Evolutionary conservation across 441 rosid genomes (phyloP).

Genomic region (Geranium incanum): DNA sequence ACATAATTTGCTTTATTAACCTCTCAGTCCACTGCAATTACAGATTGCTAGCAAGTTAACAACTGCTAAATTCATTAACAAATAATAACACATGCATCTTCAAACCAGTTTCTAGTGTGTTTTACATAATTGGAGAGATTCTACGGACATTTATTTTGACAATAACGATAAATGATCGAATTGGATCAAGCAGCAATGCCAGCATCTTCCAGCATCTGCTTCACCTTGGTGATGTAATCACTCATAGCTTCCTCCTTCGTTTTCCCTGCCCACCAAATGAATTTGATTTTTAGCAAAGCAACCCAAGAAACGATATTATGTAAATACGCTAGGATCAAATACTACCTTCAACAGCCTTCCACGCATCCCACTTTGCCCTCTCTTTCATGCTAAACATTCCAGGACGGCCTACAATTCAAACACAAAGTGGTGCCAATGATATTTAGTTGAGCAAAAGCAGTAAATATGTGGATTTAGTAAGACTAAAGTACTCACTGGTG

Average conservation of each 20-base stretch:
- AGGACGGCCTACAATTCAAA: conserved; percentile 52
- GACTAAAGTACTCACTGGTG: conserved; percentile 41
- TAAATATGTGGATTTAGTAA: background rate
- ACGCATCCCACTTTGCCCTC: conserved; percentile 91
- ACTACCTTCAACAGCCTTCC: conserved; percentile 88
- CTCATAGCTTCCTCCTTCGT: conserved; percentile 72
- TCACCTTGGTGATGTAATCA: conserved; percentile 79
- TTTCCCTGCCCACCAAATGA: conserved; percentile 42
- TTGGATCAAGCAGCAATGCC: background rate
- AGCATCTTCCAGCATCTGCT: conserved; percentile 58
- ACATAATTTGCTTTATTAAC: too few species aligned
- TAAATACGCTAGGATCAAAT: background rate
- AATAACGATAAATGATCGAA: too few species aligned
- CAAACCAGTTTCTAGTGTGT: too few species aligned
- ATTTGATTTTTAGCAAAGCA: background rate
- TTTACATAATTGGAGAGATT: too few species aligned
- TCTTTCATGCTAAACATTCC: conserved; percentile 73
- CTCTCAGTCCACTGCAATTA: too few species aligned
- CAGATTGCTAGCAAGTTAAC: too few species aligned
- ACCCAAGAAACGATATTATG: background rate
- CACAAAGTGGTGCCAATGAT: background rate
- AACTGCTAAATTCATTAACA: too few species aligned
- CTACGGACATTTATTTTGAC: too few species aligned
- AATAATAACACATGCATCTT: too few species aligned
- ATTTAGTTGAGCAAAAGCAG: background rate